Base-by-base conservation (phyloP, 1,139 yeast genomes). In the Tardiomyces blankii region DNA sequence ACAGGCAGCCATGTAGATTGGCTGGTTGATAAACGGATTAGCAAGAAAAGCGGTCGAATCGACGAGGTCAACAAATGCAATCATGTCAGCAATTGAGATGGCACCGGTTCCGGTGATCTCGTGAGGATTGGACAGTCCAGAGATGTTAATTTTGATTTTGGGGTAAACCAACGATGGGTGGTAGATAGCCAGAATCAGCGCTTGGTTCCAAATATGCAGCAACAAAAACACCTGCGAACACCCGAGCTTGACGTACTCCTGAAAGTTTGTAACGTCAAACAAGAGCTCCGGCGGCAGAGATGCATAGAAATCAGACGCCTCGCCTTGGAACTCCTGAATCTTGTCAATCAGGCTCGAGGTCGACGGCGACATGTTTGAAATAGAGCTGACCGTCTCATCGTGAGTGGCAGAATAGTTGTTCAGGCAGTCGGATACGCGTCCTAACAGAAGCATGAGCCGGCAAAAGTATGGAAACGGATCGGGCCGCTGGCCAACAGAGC, bases 401-500 rank as follows among this genome's bases (percentile, higher is more conserved):
- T 32, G n/a, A 28, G 40, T 32, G n/a, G 51, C 38, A 5, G 35
- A 30, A 14, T 30, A 30, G 5, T 14, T 30, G 38, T 58, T 58
- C 28, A 58, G 46, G 19, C 55, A 50, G 49, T 59, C 57, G 2
- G 61, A 54, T 1, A 59, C 60, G 32, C 48, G 50, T 7, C 62
- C 62, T 25, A 58, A 44, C 1, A 58, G 49, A 2, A 55, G 46
- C 38, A 59, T 40, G 43, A 59, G 48, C 38, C 51, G 48, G 45
- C 62, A 59, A 11, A 58, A 47, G 35, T 54, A 56, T 1, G 62
- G 60, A 44, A 58, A 59, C 14, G 62, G 61, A 41, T 57, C 61
- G 9, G 39, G 19, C 3, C 18, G 21, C 3, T 7, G 18, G 16
- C 16, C n/a, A 4, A 30, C 35, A 30, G 9, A 30, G 16, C 35